A percentile compares a stretch with the other conserved stretches of the same genome.
phyloP scores from a whole-genome alignment of 1,139 yeast genomes.

The Sugiyamaella japonica region DNA sequence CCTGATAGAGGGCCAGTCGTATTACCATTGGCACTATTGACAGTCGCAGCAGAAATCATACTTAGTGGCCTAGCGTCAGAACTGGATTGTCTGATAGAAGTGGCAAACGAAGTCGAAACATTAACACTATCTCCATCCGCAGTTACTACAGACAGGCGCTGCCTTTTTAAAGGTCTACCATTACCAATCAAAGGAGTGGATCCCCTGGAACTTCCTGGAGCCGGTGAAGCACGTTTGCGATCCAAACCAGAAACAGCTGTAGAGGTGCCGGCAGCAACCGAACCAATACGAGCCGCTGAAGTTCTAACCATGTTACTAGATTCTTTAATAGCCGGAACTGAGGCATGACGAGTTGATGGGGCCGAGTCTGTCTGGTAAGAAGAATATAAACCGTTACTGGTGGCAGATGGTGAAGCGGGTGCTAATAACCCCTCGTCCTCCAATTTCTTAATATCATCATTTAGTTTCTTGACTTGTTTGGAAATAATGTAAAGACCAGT shows the following conservation, averaged over 20 bases:
- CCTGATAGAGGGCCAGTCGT: slow-evolving; percentile 43
- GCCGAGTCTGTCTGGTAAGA: slow-evolving; percentile 18
- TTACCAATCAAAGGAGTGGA: slow-evolving; percentile 22
- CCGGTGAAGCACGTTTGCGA: slow-evolving; percentile 23
- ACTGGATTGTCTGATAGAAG: background rate
- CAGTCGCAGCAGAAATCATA: background rate
- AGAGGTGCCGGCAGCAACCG: background rate
- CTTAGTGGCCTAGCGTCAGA: slow-evolving; percentile 11
- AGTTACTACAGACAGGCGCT: slow-evolving; percentile 24
- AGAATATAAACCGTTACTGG: slow-evolving; percentile 12
- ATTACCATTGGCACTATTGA: slow-evolving; percentile 32
- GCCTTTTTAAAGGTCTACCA: slow-evolving; percentile 32
- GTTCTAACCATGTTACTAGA: slow-evolving; percentile 7
- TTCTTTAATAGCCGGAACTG: slow-evolving; percentile 17
- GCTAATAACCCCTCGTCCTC: slow-evolving; percentile 82
- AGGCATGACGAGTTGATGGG: slow-evolving; percentile 21
- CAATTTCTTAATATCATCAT: slow-evolving; percentile 70
- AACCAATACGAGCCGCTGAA: slow-evolving; percentile 11
- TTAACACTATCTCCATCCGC: slow-evolving; percentile 11
- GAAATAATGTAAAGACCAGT: slow-evolving; percentile 77
- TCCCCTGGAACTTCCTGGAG: slow-evolving; percentile 21
- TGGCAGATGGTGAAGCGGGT: slow-evolving; percentile 25
- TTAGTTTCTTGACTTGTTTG: slow-evolving; percentile 70
- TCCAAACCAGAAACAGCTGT: background rate
- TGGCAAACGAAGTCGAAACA: slow-evolving; percentile 1